A percentile compares a stretch with the other conserved stretches of the same genome.
Conservation (phyloP, 495 filamentous ascomycete genomes). For the Lichenothelia convexa region DNA sequence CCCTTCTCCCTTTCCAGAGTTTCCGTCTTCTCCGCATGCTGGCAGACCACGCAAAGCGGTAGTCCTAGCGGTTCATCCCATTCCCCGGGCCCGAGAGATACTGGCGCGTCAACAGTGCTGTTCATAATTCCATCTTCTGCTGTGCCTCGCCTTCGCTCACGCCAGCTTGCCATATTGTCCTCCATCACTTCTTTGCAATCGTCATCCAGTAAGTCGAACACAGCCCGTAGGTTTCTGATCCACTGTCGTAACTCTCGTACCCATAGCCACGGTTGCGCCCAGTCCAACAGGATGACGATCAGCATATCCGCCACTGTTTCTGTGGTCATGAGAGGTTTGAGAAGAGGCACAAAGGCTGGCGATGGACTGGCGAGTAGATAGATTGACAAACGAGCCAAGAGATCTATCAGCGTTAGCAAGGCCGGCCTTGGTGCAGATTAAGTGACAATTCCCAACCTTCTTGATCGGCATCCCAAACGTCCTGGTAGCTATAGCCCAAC, state of each 20-base stretch:
- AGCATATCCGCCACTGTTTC: slow-evolving; percentile 73
- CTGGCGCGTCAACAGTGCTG: slow-evolving; percentile 32
- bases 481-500: slow-evolving; percentile 85
- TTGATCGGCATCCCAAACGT: slow-evolving; percentile 86
- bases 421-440: slow-evolving; percentile 1
- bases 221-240: slow-evolving; percentile 60
- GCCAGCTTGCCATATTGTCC: slow-evolving; percentile 52
- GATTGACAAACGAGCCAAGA: slow-evolving; percentile 74
- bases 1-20: slow-evolving; percentile 27
- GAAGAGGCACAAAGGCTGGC: slow-evolving; percentile 62
- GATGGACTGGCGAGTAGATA: slow-evolving; percentile 76
- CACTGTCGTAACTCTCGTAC: slow-evolving; percentile 71
- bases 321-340: slow-evolving; percentile 71
- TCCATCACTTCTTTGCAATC: slow-evolving; percentile 68
- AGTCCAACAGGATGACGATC: slow-evolving; percentile 77
- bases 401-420: slow-evolving; percentile 37
- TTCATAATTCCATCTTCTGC: slow-evolving; percentile 9
- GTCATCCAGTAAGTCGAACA: slow-evolving; percentile 54
- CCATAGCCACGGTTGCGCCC: slow-evolving; percentile 88
- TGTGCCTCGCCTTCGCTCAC: slow-evolving; percentile 30
- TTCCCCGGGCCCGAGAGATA: slow-evolving; percentile 77
- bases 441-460: slow-evolving; percentile 43
- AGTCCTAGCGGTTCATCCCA: slow-evolving; percentile 85
- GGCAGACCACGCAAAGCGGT: slow-evolving; percentile 81
- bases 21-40: slow-evolving; percentile 73